A percentile compares a stretch with the other conserved stretches of the same genome.
phyloP scores from a whole-genome alignment of 495 filamentous ascomycete genomes.

The Penicillium desertorum region DNA sequence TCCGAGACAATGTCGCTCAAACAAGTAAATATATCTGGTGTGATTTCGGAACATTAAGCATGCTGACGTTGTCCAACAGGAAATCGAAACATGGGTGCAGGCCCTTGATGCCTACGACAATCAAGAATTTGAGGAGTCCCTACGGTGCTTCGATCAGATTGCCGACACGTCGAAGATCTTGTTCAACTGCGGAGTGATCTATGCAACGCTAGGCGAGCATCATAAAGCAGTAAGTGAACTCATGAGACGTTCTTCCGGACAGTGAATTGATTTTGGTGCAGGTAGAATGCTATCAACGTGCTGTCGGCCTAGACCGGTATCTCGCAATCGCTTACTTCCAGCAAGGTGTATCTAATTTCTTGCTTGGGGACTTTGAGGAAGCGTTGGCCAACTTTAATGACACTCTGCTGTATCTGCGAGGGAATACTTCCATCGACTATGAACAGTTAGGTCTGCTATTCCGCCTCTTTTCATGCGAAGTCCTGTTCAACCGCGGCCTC shows the following conservation, averaged over 20 bases:
- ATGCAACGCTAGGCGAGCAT: constrained; percentile 96
- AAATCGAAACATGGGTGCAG: constrained; percentile 98
- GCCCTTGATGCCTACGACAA: constrained; percentile 91
- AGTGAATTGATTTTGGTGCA: constrained; percentile 33
- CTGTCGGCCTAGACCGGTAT: constrained; percentile 86
- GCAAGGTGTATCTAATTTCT: constrained; percentile 96
- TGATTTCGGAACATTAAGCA: not conserved
- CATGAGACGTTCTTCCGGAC: not conserved
- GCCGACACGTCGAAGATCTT: constrained; percentile 97
- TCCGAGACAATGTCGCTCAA: constrained; percentile 39
- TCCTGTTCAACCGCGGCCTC: constrained; percentile 94
- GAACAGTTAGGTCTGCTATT: constrained; percentile 95
- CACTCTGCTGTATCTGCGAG: constrained; percentile 88
- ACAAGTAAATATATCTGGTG: constrained; percentile 30
- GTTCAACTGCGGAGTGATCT: constrained; percentile 98
- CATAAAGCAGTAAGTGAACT: constrained; percentile 76
- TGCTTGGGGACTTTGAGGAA: constrained; percentile 96
- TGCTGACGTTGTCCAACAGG: constrained; percentile 55
- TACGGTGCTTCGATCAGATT: constrained; percentile 80
- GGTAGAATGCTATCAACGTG: constrained; percentile 94
- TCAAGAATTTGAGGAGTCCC: constrained; percentile 88
- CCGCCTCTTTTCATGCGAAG: constrained; percentile 96
- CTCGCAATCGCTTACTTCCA: constrained; percentile 98
- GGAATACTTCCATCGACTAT: constrained; percentile 97
- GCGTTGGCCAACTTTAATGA: constrained; percentile 99